These are phyloP conservation scores for Aspergillus quadricinctus DNA, from an alignment of 2,329 filamentous ascomycete genomes.

Conservation along the genomic window DNA sequence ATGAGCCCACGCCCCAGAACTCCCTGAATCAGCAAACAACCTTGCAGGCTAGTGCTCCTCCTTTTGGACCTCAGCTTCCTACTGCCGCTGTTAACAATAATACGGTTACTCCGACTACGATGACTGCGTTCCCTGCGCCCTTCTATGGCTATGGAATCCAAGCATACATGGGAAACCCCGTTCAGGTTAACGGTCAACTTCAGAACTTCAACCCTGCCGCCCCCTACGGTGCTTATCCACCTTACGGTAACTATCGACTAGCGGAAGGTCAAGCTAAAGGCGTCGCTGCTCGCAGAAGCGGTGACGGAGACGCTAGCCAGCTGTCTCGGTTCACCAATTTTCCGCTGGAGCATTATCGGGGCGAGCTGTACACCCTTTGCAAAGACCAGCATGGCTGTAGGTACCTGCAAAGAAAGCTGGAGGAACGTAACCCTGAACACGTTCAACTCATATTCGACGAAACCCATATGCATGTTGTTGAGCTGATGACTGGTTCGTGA, in stretches of 20 bases:
- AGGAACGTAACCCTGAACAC: slow-evolving; percentile 78
- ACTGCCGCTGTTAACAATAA: slow-evolving; percentile 26
- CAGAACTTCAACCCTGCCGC: slow-evolving; percentile 51
- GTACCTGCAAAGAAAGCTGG: slow-evolving; percentile 94
- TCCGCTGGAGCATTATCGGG: slow-evolving; percentile 72
- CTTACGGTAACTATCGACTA: slow-evolving; percentile 54
- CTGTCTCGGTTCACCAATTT: slow-evolving; percentile 78
- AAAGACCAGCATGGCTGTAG: slow-evolving; percentile 98
- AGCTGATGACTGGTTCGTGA: slow-evolving; percentile 78
- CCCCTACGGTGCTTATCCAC: slow-evolving; percentile 49
- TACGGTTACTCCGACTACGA: slow-evolving; percentile 25
- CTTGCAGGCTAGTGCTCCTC: slow-evolving; percentile 72
- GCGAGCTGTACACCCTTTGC: slow-evolving; percentile 84
- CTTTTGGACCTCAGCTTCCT: slow-evolving; percentile 66
- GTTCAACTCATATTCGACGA: slow-evolving; percentile 92
- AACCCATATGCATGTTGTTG: slow-evolving; percentile 87
- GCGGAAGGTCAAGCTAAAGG: slow-evolving; percentile 73
- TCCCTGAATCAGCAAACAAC: slow-evolving; percentile 64
- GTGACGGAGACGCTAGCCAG: slow-evolving; percentile 49
- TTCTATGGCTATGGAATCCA: slow-evolving; percentile 49
- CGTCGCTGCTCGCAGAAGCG: slow-evolving; percentile 59
- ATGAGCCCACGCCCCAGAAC: slow-evolving; percentile 42
- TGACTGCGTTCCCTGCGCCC: slow-evolving; percentile 33
- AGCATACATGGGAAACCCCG: slow-evolving; percentile 52
- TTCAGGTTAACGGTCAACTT: slow-evolving; percentile 33